Conservation (phyloP, 805 yeast genomes). For the Zygoascus tannicola region DNA sequence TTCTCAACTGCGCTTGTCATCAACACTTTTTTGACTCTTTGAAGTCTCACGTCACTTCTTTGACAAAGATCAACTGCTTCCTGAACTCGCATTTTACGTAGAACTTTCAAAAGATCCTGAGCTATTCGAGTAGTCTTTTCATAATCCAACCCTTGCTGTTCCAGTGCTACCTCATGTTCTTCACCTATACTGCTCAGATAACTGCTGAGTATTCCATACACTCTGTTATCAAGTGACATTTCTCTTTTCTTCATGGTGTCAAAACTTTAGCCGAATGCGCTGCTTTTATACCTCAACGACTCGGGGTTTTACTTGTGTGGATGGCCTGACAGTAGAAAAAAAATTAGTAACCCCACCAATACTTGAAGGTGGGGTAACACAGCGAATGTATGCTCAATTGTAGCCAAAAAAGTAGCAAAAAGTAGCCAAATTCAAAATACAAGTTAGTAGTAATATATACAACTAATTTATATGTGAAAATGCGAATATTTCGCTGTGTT, state of each 20-base stretch:
- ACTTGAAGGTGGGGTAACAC: no score
- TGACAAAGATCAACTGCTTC: conserved; percentile 35
- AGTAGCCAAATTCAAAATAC: no score
- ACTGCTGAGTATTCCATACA: neutral
- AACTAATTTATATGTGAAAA: no score
- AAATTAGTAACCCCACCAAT: no score
- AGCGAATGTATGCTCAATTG: no score
- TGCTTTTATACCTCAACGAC: no score
- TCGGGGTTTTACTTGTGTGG: no score
- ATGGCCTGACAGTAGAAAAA: no score
- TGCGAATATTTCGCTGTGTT: no score
- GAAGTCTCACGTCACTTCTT: conserved; percentile 53
- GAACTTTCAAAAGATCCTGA: conserved; percentile 20
- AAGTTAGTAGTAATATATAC: no score
- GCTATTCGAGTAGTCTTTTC: conserved; percentile 27
- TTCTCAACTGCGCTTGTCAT: conserved; percentile 57
- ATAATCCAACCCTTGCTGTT: conserved; percentile 3
- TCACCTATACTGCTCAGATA: conserved; percentile 1
- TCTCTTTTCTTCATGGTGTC: conserved; percentile 4
- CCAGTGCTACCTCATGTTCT: conserved; percentile 4
- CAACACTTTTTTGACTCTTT: conserved; percentile 56
- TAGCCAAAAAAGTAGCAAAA: no score
- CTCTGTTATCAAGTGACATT: neutral
- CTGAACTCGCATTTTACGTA: conserved; percentile 39
- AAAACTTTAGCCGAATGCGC: neutral